Base-by-base conservation (phyloP, 306 rosid genomes). In the Vicia villosa region DNA sequence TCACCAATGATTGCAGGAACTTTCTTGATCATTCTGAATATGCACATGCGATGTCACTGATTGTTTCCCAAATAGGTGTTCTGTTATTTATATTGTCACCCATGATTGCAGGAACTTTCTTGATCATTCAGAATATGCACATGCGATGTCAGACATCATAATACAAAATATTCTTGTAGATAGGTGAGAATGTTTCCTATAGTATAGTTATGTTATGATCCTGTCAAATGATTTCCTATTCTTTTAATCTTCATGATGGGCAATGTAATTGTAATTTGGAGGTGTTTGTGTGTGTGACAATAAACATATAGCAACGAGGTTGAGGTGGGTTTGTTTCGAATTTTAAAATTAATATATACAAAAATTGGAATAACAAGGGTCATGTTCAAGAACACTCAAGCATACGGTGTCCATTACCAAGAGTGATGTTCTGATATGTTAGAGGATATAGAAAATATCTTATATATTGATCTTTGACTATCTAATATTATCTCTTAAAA, bases 51-150 rank as follows among this genome's bases (percentile, higher is more conserved):
- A n/a, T n/a, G n/a, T n/a, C n/a, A n/a, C n/a, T n/a, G n/a, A n/a
- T n/a, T n/a, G n/a, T n/a, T n/a, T n/a, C n/a, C n/a, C n/a, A n/a
- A n/a, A n/a, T 46, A 36, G 16, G 55, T 28, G 71, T 55, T 20
- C 26, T 50, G 30, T 36, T 61, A 58, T 70, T 45, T 36, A 28
- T 21, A 51, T 64, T 76, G 63, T 65, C 10, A 77, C 66, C 79
- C 26, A 51, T 64, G 67, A 57, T 47, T 72, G 85, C 94, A 93
- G 98, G 93, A 93, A 79, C 83, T 93, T 90, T 82, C 80, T 93
- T 66, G 98, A 93, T 80, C 98, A 93, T 82, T 79, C 91, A 36
- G 98, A 93, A 72, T 93, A 93, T 80, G 85, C 75, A 74, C 91
- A 74, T 84, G 96, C 78, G 50, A 86, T 90, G 89, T 90, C 88